Percentiles rank a stretch among this genome's conserved stretches.
These are phyloP conservation scores for Trichophyton schoenleinii DNA, from an alignment of 2,329 filamentous ascomycete genomes.

Conservation along the genomic window DNA sequence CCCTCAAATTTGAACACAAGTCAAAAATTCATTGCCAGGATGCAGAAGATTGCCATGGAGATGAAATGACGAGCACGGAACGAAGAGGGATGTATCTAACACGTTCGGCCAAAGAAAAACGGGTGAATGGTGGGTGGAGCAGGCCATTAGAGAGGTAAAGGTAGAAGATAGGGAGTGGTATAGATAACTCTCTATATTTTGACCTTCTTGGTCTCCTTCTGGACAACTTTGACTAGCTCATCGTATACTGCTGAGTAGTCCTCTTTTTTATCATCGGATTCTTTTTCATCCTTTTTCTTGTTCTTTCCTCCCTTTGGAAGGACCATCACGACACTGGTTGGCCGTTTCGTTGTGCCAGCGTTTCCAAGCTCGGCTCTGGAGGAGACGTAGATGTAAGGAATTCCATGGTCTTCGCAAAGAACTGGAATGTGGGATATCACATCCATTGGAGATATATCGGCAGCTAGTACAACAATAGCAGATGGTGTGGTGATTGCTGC, in stretches of 20 bases:
- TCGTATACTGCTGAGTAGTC: constrained; percentile 43
- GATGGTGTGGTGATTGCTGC: constrained; percentile 51
- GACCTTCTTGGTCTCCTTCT: constrained; percentile 46
- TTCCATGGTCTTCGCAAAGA: constrained; percentile 94
- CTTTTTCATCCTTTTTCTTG: constrained; percentile 39
- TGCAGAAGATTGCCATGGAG: constrained; percentile 11
- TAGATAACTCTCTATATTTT: constrained; percentile 33
- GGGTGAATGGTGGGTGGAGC: neutral
- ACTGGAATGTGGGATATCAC: constrained; percentile 97
- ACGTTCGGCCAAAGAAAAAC: neutral
- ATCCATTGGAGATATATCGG: constrained; percentile 96
- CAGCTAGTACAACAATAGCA: constrained; percentile 77
- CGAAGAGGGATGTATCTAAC: neutral
- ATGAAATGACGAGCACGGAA: constrained; percentile 10
- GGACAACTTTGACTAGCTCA: constrained; percentile 46
- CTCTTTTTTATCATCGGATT: constrained; percentile 33
- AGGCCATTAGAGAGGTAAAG: neutral
- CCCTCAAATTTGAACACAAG: neutral
- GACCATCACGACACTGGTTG: constrained; percentile 91
- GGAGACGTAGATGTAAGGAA: constrained; percentile 90
- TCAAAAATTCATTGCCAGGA: neutral
- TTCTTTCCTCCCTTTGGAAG: constrained; percentile 38
- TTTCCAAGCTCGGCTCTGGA: constrained; percentile 88
- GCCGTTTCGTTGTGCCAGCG: constrained; percentile 87
- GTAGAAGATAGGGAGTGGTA: neutral